These are phyloP conservation scores for Microcera coccophila DNA, from an alignment of 2,329 filamentous ascomycete genomes.

Conservation along the genomic window DNA sequence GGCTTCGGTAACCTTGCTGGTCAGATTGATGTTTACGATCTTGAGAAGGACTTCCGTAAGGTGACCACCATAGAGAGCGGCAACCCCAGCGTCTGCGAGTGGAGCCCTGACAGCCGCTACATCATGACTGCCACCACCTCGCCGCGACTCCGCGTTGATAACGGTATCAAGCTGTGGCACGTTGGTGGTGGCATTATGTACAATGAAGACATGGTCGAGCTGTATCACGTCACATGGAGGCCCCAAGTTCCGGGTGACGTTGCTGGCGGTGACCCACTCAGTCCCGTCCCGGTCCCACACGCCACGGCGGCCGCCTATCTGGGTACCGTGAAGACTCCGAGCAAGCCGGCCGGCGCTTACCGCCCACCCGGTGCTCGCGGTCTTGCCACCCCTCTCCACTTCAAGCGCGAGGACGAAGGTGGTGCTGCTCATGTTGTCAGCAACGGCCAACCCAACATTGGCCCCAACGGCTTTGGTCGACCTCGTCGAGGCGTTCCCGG, in stretches of 20 bases:
- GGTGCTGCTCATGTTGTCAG: conserved; percentile 79
- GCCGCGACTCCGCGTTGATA: conserved; percentile 91
- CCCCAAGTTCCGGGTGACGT: conserved; percentile 64
- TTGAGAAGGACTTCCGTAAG: conserved; percentile 91
- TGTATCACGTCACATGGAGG: conserved; percentile 88
- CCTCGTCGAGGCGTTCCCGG: conserved; percentile 78
- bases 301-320: conserved; percentile 78
- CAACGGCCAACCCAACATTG: conserved; percentile 69
- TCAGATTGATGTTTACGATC: conserved; percentile 95
- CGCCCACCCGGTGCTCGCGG: conserved; percentile 91
- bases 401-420: conserved; percentile 96
- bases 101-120: conserved; percentile 93
- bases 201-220: conserved; percentile 88
- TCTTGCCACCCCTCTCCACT: conserved; percentile 81
- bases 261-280: conserved; percentile 65
- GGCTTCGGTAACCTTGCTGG: conserved; percentile 97
- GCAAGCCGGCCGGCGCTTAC: conserved; percentile 96
- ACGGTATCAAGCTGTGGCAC: conserved; percentile 94
- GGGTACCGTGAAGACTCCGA: conserved; percentile 84
- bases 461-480: conserved; percentile 76
- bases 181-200: conserved; percentile 87
- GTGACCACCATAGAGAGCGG: conserved; percentile 90
- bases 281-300: conserved; percentile 72
- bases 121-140: conserved; percentile 98
- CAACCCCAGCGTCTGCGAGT: conserved; percentile 93